phyloP scores from a whole-genome alignment of 169 alveolate species.

The Plasmodium coatneyi region DNA sequence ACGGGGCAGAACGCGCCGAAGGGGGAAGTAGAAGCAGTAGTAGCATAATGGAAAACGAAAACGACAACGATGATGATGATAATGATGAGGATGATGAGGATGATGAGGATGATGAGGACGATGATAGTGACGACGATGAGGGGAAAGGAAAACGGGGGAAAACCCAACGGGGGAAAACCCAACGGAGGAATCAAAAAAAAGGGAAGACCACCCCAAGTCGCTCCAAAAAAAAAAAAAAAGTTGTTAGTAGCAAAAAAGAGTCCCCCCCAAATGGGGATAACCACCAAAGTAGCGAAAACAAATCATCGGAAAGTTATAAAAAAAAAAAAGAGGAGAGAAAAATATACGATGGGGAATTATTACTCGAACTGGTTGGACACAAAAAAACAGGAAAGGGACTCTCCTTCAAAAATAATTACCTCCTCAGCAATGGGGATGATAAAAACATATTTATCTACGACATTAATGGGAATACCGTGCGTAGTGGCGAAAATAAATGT shows the following conservation, averaged over 20 bases:
- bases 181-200: background rate
- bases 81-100: background rate
- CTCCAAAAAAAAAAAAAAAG: background rate
- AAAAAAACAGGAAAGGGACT: constrained; percentile 55
- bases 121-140: background rate
- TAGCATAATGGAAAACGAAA: background rate
- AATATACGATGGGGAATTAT: constrained; percentile 48
- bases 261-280: background rate
- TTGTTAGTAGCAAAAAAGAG: background rate
- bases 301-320: background rate
- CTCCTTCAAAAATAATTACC: constrained; percentile 31
- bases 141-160: background rate
- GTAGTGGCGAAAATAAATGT: background rate
- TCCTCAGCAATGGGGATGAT: constrained; percentile 67
- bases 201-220: background rate
- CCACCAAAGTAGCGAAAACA: background rate
- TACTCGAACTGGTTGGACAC: constrained; percentile 47
- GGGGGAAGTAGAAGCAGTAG: background rate
- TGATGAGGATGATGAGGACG: background rate
- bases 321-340: constrained; percentile 2
- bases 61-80: background rate
- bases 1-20: background rate
- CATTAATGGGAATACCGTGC: constrained; percentile 2
- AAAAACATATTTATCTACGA: constrained; percentile 45
- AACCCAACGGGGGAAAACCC: background rate